Percentiles rank a stretch among this genome's conserved stretches.
These are phyloP conservation scores for Lentithecium fluviatile DNA, from an alignment of 495 filamentous ascomycete species.

Conservation along the genomic window DNA sequence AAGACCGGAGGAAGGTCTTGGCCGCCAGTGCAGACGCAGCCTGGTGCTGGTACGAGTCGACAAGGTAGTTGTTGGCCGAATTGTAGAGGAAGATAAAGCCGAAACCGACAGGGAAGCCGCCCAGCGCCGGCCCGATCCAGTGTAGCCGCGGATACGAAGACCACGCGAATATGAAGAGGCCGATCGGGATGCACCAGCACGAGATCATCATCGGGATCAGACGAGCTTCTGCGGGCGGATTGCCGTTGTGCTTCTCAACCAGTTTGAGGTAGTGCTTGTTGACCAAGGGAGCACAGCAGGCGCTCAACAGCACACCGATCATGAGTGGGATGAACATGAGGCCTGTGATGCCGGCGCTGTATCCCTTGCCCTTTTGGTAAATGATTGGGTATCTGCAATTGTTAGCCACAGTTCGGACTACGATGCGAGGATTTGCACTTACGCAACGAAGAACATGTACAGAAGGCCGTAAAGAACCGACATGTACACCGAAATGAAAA, in stretches of 20 bases:
- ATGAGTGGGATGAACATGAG: conserved; percentile 80
- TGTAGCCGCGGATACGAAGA: conserved; percentile 62
- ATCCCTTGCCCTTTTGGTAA: conserved; percentile 73
- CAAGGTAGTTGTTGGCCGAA: conserved; percentile 77
- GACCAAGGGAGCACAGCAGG: conserved; percentile 65
- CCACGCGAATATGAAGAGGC: conserved; percentile 85
- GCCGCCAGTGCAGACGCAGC: conserved; percentile 83
- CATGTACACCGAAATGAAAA: conserved; percentile 77
- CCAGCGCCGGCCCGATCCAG: conserved; percentile 72
- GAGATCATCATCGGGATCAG: conserved; percentile 83
- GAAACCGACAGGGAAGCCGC: conserved; percentile 75
- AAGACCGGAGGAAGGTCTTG: conserved; percentile 74
- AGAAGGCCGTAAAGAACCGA: conserved; percentile 72
- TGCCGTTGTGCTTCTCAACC: conserved; percentile 57
- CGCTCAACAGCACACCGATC: conserved; percentile 64
- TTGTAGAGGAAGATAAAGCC: conserved; percentile 88
- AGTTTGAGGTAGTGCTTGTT: conserved; percentile 74
- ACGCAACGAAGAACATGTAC: conserved; percentile 79
- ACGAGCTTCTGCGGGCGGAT: conserved; percentile 71
- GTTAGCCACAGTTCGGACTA: background rate
- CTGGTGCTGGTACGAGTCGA: conserved; percentile 81
- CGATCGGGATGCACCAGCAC: conserved; percentile 76
- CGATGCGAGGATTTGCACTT: conserved; percentile 29
- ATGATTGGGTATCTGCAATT: conserved; percentile 66
- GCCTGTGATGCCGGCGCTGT: conserved; percentile 67